These are phyloP conservation scores for Paraphaeosphaeria sporulosa DNA, from an alignment of 2,329 filamentous ascomycete species.

Conservation along the genomic window DNA sequence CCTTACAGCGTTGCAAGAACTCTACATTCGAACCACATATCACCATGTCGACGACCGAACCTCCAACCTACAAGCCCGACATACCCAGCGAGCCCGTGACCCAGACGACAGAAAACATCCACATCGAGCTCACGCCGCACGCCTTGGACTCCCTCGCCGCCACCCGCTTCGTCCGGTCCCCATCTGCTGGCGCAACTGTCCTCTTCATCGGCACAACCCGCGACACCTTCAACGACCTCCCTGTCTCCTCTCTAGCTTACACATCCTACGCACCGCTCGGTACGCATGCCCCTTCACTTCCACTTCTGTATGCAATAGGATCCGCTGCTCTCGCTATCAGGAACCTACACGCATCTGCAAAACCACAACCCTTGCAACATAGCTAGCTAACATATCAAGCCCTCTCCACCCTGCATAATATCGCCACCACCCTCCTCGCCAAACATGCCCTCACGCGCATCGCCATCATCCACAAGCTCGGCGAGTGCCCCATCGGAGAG, in stretches of 20 bases:
- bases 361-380: no score
- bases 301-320: no score
- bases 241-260: conserved; percentile 79
- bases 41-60: conserved; percentile 39
- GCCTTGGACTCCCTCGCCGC: conserved; percentile 64
- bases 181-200: conserved; percentile 41
- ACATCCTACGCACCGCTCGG: conserved; percentile 74
- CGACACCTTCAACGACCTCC: conserved; percentile 73
- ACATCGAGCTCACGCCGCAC: conserved; percentile 73
- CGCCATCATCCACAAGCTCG: conserved; percentile 83
- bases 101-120: conserved; percentile 55
- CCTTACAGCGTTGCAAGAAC: neutral
- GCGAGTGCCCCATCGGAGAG: conserved; percentile 85
- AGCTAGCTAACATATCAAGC: no score
- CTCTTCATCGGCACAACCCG: conserved; percentile 71
- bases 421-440: conserved; percentile 64
- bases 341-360: no score
- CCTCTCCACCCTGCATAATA: conserved; percentile 70
- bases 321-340: no score
- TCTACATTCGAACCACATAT: neutral
- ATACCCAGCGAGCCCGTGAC: conserved; percentile 38
- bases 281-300: no score
- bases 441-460: conserved; percentile 75
- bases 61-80: conserved; percentile 32
- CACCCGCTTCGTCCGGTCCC: conserved; percentile 72